These are phyloP conservation scores for Microcyclosporella mali DNA, from an alignment of 2,329 filamentous ascomycete genomes.

Conservation along the genomic window DNA sequence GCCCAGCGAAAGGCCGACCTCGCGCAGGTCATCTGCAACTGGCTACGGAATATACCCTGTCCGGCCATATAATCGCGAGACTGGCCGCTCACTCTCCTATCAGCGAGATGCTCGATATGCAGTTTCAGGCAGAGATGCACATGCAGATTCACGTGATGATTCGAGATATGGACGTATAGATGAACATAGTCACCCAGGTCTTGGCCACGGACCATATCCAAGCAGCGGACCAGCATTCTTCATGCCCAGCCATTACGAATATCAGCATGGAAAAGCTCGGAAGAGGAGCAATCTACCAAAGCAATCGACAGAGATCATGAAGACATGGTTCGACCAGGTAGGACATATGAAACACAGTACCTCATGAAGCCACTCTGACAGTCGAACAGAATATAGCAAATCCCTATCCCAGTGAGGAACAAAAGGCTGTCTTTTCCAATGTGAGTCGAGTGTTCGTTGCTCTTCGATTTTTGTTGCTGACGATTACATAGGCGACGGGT, in stretches of 20 bases:
- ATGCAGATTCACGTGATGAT: constrained; percentile 13
- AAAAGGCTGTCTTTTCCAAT: constrained; percentile 32
- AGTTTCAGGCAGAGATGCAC: constrained; percentile 8
- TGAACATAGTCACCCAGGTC: constrained; percentile 9
- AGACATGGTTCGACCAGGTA: constrained; percentile 36
- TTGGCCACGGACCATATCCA: constrained; percentile 17
- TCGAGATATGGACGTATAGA: constrained; percentile 15
- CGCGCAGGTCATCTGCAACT: constrained; percentile 16
- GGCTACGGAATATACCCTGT: constrained; percentile 14
- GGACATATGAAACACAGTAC: background rate
- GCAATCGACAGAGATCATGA: constrained; percentile 36
- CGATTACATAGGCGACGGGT: constrained; percentile 26
- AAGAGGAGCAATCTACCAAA: constrained; percentile 36
- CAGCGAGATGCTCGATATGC: constrained; percentile 9
- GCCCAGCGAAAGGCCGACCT: constrained; percentile 8
- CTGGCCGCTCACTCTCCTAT: constrained; percentile 5
- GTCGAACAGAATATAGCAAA: constrained; percentile 31
- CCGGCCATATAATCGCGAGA: constrained; percentile 16
- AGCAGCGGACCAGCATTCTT: constrained; percentile 22
- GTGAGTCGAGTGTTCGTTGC: constrained; percentile 16
- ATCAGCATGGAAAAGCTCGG: constrained; percentile 32
- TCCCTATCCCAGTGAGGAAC: constrained; percentile 35
- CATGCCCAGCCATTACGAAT: constrained; percentile 33
- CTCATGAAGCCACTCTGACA: constrained; percentile 2
- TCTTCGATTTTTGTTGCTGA: background rate